These are phyloP conservation scores for Thermomyces lanuginosus DNA, from an alignment of 2,329 filamentous ascomycete species.

Conservation along the genomic window DNA sequence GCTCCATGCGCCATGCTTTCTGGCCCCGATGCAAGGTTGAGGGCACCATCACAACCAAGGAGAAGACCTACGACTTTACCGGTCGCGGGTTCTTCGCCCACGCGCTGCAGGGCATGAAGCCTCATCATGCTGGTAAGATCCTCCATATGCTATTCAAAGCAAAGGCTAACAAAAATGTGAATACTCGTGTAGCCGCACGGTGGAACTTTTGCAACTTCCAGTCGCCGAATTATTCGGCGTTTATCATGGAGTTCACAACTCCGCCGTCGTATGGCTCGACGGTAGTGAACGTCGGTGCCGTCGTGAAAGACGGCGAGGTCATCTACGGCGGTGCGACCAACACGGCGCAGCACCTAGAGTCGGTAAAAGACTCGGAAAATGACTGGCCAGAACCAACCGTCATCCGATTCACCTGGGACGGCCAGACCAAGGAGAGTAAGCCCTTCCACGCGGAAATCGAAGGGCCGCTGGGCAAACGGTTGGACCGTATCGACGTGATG, in stretches of 20 bases:
- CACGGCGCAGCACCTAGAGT: constrained; percentile 51
- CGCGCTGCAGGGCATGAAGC: constrained; percentile 96
- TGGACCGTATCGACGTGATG: constrained; percentile 89
- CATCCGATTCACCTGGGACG: constrained; percentile 61
- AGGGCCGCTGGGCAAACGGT: constrained; percentile 48
- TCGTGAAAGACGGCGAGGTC: constrained; percentile 67
- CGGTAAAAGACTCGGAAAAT: constrained; percentile 56
- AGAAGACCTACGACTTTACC: constrained; percentile 65
- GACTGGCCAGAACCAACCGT: constrained; percentile 77
- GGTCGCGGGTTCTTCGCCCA: constrained; percentile 67
- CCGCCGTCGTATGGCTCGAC: constrained; percentile 84
- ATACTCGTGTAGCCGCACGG: constrained; percentile 41
- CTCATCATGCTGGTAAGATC: constrained; percentile 65
- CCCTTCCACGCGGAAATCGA: constrained; percentile 52
- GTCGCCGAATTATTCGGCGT: constrained; percentile 65
- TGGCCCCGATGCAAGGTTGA: constrained; percentile 77
- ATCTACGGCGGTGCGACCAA: constrained; percentile 53
- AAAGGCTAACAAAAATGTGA: not conserved
- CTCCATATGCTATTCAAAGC: not conserved
- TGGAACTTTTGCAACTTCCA: constrained; percentile 97
- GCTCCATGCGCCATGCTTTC: constrained; percentile 78
- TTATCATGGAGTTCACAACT: constrained; percentile 93
- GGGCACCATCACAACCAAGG: constrained; percentile 68
- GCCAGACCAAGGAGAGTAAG: constrained; percentile 61
- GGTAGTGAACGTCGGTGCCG: constrained; percentile 62